Evolutionary conservation across 495 filamentous ascomycete species (phyloP).

Genomic region (Xylaria sp.): DNA sequence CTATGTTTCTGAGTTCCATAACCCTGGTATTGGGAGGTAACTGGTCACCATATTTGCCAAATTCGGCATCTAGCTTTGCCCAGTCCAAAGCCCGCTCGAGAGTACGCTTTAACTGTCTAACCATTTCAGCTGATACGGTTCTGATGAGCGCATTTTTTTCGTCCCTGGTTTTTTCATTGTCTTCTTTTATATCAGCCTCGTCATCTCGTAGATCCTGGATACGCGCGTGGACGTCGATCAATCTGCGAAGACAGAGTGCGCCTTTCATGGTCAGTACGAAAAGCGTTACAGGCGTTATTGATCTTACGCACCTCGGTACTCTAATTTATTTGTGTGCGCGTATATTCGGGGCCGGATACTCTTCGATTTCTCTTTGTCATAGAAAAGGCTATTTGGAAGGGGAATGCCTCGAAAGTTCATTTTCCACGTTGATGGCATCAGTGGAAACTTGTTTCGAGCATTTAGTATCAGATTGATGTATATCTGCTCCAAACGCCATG

Average conservation of each 20-base stretch:
- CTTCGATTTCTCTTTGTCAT: conserved; percentile 28
- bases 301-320: conserved; percentile 38
- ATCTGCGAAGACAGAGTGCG: conserved; percentile 34
- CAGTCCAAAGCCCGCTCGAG: conserved; percentile 31
- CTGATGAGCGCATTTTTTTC: conserved; percentile 2
- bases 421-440: conserved; percentile 41
- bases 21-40: conserved; percentile 30
- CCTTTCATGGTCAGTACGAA: conserved; percentile 30
- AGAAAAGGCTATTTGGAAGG: conserved; percentile 38
- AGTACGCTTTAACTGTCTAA: conserved; percentile 24
- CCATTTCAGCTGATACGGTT: conserved; percentile 22
- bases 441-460: conserved; percentile 35
- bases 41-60: conserved; percentile 24
- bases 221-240: conserved; percentile 36
- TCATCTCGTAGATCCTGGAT: conserved; percentile 35
- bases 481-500: conserved; percentile 38
- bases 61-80: conserved; percentile 33
- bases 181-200: conserved; percentile 6
- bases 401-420: conserved; percentile 43
- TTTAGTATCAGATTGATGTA: conserved; percentile 36
- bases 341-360: conserved; percentile 38
- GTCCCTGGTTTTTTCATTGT: neutral
- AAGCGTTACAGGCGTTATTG: too few species aligned
- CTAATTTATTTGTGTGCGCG: conserved; percentile 31
- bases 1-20: conserved; percentile 27